A percentile compares a stretch with the other conserved stretches of the same genome.
These are phyloP conservation scores for Umbelopsis isabellina DNA, from an alignment of 192 early-diverging fungal species.

Conservation along the genomic window DNA sequence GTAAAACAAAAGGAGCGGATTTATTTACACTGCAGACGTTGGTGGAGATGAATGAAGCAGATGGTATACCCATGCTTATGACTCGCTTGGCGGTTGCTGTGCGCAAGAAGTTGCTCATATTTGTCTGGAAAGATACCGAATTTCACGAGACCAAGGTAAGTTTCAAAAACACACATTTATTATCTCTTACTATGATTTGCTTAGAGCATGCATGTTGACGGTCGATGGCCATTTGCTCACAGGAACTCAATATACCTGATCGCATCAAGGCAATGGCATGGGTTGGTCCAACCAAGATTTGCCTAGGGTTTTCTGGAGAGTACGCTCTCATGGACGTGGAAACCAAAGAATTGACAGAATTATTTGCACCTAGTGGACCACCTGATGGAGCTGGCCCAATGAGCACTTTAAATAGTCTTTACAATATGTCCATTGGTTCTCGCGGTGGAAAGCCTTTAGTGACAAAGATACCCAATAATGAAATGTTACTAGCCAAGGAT, in stretches of 20 bases:
- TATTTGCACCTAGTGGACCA: constrained; percentile 53
- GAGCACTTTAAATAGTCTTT: constrained; percentile 48
- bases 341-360: constrained; percentile 54
- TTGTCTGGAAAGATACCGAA: constrained; percentile 77
- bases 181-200: background rate
- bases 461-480: constrained; percentile 63
- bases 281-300: constrained; percentile 71
- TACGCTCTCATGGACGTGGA: constrained; percentile 65
- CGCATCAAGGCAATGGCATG: constrained; percentile 76
- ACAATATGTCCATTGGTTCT: constrained; percentile 54
- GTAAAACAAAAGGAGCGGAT: constrained; percentile 75
- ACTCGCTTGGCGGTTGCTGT: constrained; percentile 77
- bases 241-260: constrained; percentile 76
- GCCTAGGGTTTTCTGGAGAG: constrained; percentile 62
- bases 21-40: constrained; percentile 74
- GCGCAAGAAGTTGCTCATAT: constrained; percentile 70
- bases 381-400: constrained; percentile 42
- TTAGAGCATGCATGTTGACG: background rate
- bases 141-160: constrained; percentile 64
- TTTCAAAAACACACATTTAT: background rate
- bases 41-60: constrained; percentile 60
- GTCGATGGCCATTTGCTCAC: background rate
- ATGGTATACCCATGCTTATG: constrained; percentile 68
- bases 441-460: constrained; percentile 60
- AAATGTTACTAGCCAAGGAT: constrained; percentile 66